phyloP scores from a whole-genome alignment of 148 eudicot genomes.

The Rhododendron kiyosumense region DNA sequence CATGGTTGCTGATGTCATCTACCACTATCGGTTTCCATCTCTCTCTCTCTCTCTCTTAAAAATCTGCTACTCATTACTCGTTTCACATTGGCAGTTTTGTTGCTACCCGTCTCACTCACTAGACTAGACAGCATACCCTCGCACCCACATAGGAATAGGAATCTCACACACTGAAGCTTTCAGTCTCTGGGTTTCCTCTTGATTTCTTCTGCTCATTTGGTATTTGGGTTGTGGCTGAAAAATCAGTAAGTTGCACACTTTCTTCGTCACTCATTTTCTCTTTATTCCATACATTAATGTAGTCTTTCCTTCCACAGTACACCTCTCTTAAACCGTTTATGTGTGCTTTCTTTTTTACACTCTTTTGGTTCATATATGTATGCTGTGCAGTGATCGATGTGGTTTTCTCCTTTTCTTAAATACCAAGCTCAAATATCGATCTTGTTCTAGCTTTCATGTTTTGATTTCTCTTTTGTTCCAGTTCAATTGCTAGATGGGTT shows the following conservation, averaged over 20 bases:
- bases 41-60: not conserved
- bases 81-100: not conserved
- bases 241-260: not conserved
- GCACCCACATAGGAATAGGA: not conserved
- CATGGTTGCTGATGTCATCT: not conserved
- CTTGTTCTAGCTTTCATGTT: too few relatives aligned
- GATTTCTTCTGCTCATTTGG: not conserved
- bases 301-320: not conserved
- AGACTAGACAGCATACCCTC: not conserved
- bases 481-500: too few relatives aligned
- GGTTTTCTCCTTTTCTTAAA: not conserved
- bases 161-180: not conserved
- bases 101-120: not conserved
- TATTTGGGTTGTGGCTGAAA: not conserved
- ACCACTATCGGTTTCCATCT: not conserved
- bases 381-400: not conserved
- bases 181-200: not conserved
- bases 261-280: not conserved
- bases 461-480: too few relatives aligned
- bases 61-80: not conserved
- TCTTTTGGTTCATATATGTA: not conserved
- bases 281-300: not conserved
- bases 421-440: not conserved
- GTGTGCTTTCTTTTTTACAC: not conserved
- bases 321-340: not conserved